These are phyloP conservation scores for Talaromyces marneffei DNA, from an alignment of 2,329 filamentous ascomycete species.

Conservation along the genomic window DNA sequence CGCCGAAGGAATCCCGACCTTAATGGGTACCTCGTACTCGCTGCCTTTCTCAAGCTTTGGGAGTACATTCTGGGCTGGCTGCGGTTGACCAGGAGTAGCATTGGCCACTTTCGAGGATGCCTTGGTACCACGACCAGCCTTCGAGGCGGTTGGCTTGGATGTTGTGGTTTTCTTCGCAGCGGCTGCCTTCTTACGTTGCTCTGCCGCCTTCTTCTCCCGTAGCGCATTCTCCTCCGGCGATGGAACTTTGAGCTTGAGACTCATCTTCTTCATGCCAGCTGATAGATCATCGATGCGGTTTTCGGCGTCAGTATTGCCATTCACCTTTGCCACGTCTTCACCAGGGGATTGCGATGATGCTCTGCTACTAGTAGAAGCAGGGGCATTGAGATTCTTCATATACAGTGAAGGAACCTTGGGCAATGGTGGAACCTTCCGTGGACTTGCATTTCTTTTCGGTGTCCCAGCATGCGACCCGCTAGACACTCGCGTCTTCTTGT, in stretches of 20 bases:
- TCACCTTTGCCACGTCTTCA: slow-evolving; percentile 17
- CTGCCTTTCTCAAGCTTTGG: background rate
- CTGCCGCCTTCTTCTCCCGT: slow-evolving; percentile 41
- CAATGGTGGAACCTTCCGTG: slow-evolving; percentile 37
- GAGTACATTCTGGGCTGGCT: background rate
- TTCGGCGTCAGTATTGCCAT: slow-evolving; percentile 41
- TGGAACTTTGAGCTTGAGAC: slow-evolving; percentile 54
- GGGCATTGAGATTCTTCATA: slow-evolving; percentile 21
- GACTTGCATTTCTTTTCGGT: slow-evolving; percentile 31
- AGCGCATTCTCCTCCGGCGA: slow-evolving; percentile 53
- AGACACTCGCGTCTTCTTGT: slow-evolving; percentile 56
- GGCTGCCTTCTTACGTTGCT: slow-evolving; percentile 37
- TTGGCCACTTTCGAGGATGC: background rate
- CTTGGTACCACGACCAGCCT: background rate
- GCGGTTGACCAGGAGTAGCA: background rate
- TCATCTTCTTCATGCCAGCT: slow-evolving; percentile 48
- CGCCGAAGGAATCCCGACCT: background rate
- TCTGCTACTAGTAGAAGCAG: slow-evolving; percentile 16
- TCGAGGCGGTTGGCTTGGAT: slow-evolving; percentile 18
- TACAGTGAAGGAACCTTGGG: slow-evolving; percentile 38
- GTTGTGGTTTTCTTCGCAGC: slow-evolving; percentile 28
- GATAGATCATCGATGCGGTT: slow-evolving; percentile 33
- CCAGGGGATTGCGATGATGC: background rate
- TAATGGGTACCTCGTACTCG: slow-evolving; percentile 1
- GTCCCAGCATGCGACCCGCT: slow-evolving; percentile 42